A percentile compares a stretch with the other conserved stretches of the same genome.
These are phyloP conservation scores for Leccinum pachyderme DNA, from an alignment of 1,284 basidiomycete species.

Conservation along the genomic window DNA sequence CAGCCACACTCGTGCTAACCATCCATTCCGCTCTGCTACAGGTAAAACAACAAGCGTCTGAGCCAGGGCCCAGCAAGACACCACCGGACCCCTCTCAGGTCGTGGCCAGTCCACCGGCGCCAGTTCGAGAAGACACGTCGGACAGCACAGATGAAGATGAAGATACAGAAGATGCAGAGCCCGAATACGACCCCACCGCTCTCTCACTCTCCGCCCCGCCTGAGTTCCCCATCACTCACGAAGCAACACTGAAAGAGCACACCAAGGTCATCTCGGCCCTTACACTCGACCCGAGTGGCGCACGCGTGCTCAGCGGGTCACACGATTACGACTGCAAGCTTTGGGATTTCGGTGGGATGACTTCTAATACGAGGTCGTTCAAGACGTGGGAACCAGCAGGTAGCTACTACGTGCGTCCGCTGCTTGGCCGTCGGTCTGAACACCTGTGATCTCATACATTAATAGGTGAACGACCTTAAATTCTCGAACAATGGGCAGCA, in stretches of 20 bases:
- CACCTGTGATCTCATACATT: conserved; percentile 4
- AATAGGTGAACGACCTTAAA: conserved; percentile 83
- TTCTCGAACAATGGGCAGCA: conserved; percentile 85
- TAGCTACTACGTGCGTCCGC: conserved; percentile 79
- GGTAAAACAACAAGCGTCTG: conserved; percentile 14
- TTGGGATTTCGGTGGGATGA: conserved; percentile 99
- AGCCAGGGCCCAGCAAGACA: conserved; percentile 18
- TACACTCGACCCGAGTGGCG: conserved; percentile 89
- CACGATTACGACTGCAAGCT: conserved; percentile 97
- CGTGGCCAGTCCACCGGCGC: conserved; percentile 5
- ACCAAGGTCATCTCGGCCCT: conserved; percentile 93
- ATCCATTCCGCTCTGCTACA: conserved; percentile 8
- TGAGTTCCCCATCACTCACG: conserved; percentile 82
- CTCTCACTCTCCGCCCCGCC: conserved; percentile 41
- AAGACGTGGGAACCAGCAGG: conserved; percentile 93
- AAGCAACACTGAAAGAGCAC: conserved; percentile 90
- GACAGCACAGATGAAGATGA: conserved; percentile 27
- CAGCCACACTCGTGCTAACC: conserved; percentile 22
- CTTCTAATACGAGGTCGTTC: conserved; percentile 85
- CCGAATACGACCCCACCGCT: conserved; percentile 57
- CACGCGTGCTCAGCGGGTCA: conserved; percentile 86
- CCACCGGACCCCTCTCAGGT: conserved; percentile 6
- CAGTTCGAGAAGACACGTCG: conserved; percentile 26
- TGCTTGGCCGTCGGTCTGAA: conserved; percentile 1
- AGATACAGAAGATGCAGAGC: conserved; percentile 41